Evolutionary conservation across 2,329 filamentous ascomycete species (phyloP).

Genomic region (Neofusicoccum ribis): DNA sequence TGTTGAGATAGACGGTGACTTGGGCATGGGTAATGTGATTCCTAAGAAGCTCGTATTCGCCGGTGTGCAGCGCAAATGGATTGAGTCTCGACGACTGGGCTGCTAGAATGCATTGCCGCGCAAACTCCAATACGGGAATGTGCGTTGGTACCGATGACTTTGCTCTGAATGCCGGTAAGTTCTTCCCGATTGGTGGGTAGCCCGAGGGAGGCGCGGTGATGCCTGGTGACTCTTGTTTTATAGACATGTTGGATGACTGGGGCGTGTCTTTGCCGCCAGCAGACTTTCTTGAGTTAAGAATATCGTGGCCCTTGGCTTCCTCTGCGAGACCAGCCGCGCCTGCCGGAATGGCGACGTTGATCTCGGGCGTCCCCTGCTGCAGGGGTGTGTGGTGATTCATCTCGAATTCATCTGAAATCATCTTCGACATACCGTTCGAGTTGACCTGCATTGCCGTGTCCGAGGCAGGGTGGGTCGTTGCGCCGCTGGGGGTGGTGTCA

Average conservation of each 20-base stretch:
- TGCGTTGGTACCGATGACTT: constrained; percentile 81
- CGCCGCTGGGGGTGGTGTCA: background rate
- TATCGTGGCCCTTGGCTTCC: background rate
- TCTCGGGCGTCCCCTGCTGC: constrained; percentile 1
- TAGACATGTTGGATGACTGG: constrained; percentile 3
- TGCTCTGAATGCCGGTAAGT: constrained; percentile 43
- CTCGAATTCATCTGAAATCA: constrained; percentile 13
- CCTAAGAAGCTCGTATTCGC: constrained; percentile 79
- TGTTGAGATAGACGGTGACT: constrained; percentile 93
- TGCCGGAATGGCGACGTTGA: constrained; percentile 8
- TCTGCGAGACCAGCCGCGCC: background rate
- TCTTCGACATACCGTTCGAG: constrained; percentile 21
- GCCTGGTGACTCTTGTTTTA: constrained; percentile 20
- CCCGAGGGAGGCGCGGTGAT: constrained; percentile 5
- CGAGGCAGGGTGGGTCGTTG: background rate
- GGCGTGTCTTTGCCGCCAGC: constrained; percentile 1
- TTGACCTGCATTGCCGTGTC: background rate
- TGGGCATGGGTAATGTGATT: constrained; percentile 83
- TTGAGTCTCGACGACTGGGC: constrained; percentile 88
- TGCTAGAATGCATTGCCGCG: constrained; percentile 85
- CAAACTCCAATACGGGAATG: constrained; percentile 74
- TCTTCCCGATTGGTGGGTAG: constrained; percentile 51
- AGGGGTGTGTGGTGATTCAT: constrained; percentile 8
- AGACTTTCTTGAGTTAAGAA: background rate
- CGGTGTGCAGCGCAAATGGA: constrained; percentile 81